These are phyloP conservation scores for Nitzschia sp. DNA, from an alignment of 108 stramenopile species.

Conservation along the genomic window DNA sequence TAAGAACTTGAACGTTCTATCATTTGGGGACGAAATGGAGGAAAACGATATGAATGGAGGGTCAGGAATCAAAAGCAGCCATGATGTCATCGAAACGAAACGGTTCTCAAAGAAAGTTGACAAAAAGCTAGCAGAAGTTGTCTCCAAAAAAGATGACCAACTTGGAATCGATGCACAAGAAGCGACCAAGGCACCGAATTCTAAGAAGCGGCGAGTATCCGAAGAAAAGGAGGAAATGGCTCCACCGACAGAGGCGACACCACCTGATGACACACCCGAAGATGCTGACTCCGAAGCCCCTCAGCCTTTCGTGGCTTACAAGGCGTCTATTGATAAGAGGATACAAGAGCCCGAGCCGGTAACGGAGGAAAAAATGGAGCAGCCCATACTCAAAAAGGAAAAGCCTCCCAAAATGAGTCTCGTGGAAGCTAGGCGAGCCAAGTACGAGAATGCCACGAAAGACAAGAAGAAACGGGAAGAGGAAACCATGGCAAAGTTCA, in stretches of 20 bases:
- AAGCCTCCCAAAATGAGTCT: conserved; percentile 30
- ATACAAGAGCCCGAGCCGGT: background rate
- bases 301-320: background rate
- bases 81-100: conserved; percentile 61
- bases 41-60: conserved; percentile 48
- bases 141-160: background rate
- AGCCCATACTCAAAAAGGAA: background rate
- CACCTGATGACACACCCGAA: background rate
- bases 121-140: conserved; percentile 4
- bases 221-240: background rate
- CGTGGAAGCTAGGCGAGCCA: conserved; percentile 72
- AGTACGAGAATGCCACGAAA: conserved; percentile 52
- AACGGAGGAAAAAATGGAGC: background rate
- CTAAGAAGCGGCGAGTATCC: background rate
- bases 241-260: background rate
- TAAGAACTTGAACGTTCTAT: conserved; percentile 79
- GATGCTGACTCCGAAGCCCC: background rate
- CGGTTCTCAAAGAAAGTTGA: conserved; percentile 38
- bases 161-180: background rate
- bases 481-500: conserved; percentile 68
- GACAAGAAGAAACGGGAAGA: conserved; percentile 59
- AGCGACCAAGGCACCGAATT: background rate
- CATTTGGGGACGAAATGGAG: conserved; percentile 85
- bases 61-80: conserved; percentile 60
- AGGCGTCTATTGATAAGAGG: background rate